Evolutionary conservation across 441 rosid species (phyloP), one percentile per base, ranked within the genome.

Genomic region (Gossypium gossypioides): DNA sequence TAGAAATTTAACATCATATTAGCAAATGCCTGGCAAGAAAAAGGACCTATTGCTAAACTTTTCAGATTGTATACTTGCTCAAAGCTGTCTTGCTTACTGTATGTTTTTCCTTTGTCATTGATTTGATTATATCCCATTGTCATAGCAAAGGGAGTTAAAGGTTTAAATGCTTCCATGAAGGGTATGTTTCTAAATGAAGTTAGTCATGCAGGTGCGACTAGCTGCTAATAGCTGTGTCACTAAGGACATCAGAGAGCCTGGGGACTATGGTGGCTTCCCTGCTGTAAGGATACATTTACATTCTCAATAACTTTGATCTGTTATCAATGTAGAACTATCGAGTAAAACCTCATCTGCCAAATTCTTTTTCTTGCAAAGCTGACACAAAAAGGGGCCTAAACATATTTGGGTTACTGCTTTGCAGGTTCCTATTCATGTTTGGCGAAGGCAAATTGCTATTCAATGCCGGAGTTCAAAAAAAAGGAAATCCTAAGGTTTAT

Each of bases 221-320:
- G 92, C 91, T 32, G 92, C 89, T 69, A 88, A 85, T 78, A 86
- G 86, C 78, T 85, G 87, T 72, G 97, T 85, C 37, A 84, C 82
- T 62, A 88, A 74, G 84, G 87, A 88, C 80, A 90, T 88, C 67
- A 82, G 3, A 18, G 85, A 83, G 71, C 83, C 92, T 32, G 94
- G 94, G 8, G 94, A 89, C 77, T 91, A 85, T 76, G 94, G 90
- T 50, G 92, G 94, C 81, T 91, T 89, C 74, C 95, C 91, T 71
- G 93, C 91, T 57, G 93, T 88, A 84, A 84, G 90, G 19, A 65
- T 8, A 27, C 24, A 6, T 68, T 51, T 44, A 25, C 37, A 15
- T 71, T 60, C 19, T 55, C 24, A 46, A 46, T 40, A 13, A 58
- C 32, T 34, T 15, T 50, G 59, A 67, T 40, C 25, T 76, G 22